Conservation (phyloP, 306 rosid genomes). For the Glycine latifolia region DNA sequence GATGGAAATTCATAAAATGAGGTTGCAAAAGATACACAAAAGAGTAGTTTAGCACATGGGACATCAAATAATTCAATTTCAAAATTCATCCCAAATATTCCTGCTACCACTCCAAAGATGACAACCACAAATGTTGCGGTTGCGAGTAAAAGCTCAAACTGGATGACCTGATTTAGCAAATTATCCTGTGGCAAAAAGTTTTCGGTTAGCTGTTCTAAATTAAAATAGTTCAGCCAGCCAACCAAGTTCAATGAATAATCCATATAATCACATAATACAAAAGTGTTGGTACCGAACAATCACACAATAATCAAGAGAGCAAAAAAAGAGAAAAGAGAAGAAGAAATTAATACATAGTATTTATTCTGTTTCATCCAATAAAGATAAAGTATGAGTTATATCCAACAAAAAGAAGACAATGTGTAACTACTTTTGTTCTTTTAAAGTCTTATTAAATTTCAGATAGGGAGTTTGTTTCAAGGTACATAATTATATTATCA, state of each 20-base stretch:
- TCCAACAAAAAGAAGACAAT: background rate
- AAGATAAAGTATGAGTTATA: no score
- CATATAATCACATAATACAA: background rate
- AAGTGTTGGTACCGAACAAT: no score
- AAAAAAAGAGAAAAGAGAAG: no score
- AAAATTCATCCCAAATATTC: conserved; percentile 96
- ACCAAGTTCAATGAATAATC: background rate
- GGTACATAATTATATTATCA: background rate
- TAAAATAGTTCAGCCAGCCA: conserved; percentile 7
- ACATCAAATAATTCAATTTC: conserved; percentile 65
- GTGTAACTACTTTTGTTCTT: background rate
- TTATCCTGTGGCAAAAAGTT: conserved; percentile 71
- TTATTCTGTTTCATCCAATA: no score
- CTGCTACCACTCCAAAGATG: conserved; percentile 96
- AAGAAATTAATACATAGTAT: no score
- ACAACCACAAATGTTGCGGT: conserved; percentile 98
- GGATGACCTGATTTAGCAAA: conserved; percentile 95
- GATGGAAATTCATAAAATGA: no score
- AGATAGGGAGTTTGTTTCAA: background rate
- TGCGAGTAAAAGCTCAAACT: conserved; percentile 83
- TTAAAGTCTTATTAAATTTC: background rate
- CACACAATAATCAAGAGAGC: no score
- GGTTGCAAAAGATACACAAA: no score
- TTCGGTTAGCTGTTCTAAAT: background rate
- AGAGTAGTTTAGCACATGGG: conserved; percentile 17